Conservation (phyloP, 2,329 filamentous ascomycete genomes). For the Tolypocladium inflatum region DNA sequence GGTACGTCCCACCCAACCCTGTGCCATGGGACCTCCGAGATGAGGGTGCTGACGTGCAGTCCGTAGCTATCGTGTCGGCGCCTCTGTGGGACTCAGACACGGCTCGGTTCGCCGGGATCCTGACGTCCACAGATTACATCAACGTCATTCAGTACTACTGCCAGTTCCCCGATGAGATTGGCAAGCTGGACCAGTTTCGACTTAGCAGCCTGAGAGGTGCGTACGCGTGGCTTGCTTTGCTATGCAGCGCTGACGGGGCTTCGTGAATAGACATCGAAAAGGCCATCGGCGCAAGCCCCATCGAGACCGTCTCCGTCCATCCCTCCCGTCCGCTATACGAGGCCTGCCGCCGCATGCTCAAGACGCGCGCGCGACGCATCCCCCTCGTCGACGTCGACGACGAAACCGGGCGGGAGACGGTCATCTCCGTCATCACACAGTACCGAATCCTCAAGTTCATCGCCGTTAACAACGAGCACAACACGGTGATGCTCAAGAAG, state of each 20-base stretch:
- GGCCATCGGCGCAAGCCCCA: constrained; percentile 79
- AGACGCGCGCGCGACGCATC: constrained; percentile 85
- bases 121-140: constrained; percentile 96
- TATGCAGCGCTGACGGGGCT: constrained; percentile 1
- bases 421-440: constrained; percentile 94
- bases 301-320: constrained; percentile 94
- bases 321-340: constrained; percentile 87
- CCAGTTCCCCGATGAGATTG: constrained; percentile 85
- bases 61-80: constrained; percentile 84
- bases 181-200: constrained; percentile 86
- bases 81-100: constrained; percentile 93
- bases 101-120: constrained; percentile 84
- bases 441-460: constrained; percentile 99
- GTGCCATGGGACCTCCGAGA: neutral
- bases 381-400: constrained; percentile 90
- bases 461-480: constrained; percentile 78
- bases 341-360: constrained; percentile 87
- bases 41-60: neutral
- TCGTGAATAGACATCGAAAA: constrained; percentile 72
- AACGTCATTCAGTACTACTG: constrained; percentile 99
- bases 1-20: constrained; percentile 42
- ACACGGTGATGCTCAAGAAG: constrained; percentile 83
- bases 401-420: constrained; percentile 84
- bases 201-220: constrained; percentile 83
- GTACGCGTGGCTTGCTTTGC: constrained; percentile 10